Evolutionary conservation across 176 grass and related monocot genomes (phyloP).

Genomic region (Stipa capillata): DNA sequence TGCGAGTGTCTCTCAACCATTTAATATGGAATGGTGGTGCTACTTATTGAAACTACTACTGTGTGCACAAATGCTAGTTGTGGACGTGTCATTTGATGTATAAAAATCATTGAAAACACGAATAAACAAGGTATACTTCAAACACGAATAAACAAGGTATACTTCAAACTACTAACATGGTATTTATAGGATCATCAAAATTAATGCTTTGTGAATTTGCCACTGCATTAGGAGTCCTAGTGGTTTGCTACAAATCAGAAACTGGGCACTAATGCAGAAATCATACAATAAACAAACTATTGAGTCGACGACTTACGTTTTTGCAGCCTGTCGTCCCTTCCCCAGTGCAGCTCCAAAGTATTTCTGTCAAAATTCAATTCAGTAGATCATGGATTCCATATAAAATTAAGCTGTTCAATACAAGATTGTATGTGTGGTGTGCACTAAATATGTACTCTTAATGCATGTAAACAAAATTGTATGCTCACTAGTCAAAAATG

Average conservation of each 20-base stretch:
- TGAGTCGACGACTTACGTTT: constrained; percentile 48
- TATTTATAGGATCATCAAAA: not conserved
- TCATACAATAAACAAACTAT: constrained; percentile 5
- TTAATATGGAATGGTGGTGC: not conserved
- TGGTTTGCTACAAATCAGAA: not conserved
- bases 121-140: not conserved
- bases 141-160: not conserved
- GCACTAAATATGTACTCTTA: not conserved
- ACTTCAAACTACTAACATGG: not conserved
- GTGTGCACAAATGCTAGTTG: not conserved
- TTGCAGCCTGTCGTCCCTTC: constrained; percentile 78
- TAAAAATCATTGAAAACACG: not conserved
- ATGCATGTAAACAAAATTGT: not conserved
- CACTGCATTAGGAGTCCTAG: not conserved
- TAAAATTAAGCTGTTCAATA: not conserved
- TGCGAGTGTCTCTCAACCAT: not conserved
- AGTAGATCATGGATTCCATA: constrained; percentile 13
- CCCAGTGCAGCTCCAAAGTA: constrained; percentile 79
- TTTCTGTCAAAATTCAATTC: constrained; percentile 41
- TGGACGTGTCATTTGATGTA: not conserved
- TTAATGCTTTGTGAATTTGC: not conserved
- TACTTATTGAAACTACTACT: not conserved
- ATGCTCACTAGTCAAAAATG: not conserved
- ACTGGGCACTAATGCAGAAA: not conserved
- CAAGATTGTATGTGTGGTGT: not conserved